phyloP scores from a whole-genome alignment of 1,139 yeast species.

The Lodderomyces oxycetoniae region DNA sequence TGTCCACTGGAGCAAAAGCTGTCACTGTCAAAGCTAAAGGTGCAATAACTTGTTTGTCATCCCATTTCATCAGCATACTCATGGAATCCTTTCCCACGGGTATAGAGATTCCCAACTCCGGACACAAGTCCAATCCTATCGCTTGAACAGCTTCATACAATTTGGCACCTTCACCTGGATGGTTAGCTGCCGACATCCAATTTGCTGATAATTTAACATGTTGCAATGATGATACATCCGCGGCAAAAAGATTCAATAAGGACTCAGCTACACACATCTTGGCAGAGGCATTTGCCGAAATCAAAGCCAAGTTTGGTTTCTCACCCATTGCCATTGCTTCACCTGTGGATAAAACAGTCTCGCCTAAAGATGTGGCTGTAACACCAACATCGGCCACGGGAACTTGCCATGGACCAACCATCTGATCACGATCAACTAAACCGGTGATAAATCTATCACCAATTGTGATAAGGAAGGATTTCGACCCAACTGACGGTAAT shows the following conservation, averaged over 20 bases:
- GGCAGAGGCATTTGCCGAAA: conserved; percentile 94
- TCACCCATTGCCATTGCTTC: conserved; percentile 99
- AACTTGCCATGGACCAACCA: conserved; percentile 99
- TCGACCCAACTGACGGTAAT: conserved; percentile 93
- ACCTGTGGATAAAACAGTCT: conserved; percentile 67
- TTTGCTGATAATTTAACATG: conserved; percentile 88
- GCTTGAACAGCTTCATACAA: conserved; percentile 97
- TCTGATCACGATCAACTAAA: conserved; percentile 93
- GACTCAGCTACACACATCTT: conserved; percentile 97
- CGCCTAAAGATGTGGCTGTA: conserved; percentile 86
- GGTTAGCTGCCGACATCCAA: conserved; percentile 99
- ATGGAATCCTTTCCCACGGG: conserved; percentile 99
- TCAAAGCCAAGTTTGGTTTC: conserved; percentile 84
- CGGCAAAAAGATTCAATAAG: conserved; percentile 80
- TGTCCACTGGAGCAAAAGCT: conserved; percentile 81
- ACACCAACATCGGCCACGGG: conserved; percentile 99
- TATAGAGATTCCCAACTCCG: conserved; percentile 82
- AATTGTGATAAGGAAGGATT: conserved; percentile 89
- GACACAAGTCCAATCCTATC: conserved; percentile 90
- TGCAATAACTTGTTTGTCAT: conserved; percentile 83
- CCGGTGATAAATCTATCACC: conserved; percentile 98
- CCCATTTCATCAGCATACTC: conserved; percentile 99
- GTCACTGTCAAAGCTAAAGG: conserved; percentile 92
- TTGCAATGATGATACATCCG: conserved; percentile 74
- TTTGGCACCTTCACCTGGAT: conserved; percentile 92